phyloP scores from a whole-genome alignment of 495 filamentous ascomycete genomes.

The Aspergillus homomorphus region DNA sequence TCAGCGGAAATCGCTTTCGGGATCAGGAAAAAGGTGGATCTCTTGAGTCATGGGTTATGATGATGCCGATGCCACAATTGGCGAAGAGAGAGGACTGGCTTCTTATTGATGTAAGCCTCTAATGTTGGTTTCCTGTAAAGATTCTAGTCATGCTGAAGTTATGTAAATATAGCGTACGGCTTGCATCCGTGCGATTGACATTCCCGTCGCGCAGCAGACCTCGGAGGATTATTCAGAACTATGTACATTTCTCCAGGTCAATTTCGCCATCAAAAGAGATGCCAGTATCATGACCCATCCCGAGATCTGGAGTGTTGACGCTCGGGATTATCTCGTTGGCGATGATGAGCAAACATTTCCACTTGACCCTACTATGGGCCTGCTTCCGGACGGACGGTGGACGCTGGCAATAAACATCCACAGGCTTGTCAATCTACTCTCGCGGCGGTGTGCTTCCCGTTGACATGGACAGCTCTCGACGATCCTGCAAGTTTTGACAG shows the following conservation, averaged over 20 bases:
- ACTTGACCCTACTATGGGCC: slow-evolving; percentile 1
- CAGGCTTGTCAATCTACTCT: slow-evolving; percentile 5
- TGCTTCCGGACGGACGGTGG: background rate
- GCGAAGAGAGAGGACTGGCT: slow-evolving; percentile 2
- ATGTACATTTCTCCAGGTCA: slow-evolving; percentile 7
- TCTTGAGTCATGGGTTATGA: slow-evolving; percentile 9
- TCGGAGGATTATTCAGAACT: slow-evolving; percentile 5
- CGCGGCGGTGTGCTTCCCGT: slow-evolving; percentile 4
- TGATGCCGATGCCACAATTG: slow-evolving; percentile 7
- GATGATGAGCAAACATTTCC: background rate
- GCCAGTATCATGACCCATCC: background rate
- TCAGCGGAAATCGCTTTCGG: background rate
- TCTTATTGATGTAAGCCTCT: slow-evolving; percentile 2
- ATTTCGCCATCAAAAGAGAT: background rate
- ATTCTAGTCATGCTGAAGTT: background rate
- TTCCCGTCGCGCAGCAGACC: slow-evolving; percentile 6
- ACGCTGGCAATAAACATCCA: slow-evolving; percentile 5
- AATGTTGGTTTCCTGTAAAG: background rate
- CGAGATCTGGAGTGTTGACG: background rate
- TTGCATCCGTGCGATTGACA: slow-evolving; percentile 8
- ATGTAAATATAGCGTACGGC: background rate
- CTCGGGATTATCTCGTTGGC: background rate
- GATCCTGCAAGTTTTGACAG: background rate
- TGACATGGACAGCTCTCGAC: slow-evolving; percentile 2
- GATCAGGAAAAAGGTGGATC: slow-evolving; percentile 5